These are phyloP conservation scores for Celoporthe dispersa DNA, from an alignment of 2,329 filamentous ascomycete genomes.

Conservation along the genomic window DNA sequence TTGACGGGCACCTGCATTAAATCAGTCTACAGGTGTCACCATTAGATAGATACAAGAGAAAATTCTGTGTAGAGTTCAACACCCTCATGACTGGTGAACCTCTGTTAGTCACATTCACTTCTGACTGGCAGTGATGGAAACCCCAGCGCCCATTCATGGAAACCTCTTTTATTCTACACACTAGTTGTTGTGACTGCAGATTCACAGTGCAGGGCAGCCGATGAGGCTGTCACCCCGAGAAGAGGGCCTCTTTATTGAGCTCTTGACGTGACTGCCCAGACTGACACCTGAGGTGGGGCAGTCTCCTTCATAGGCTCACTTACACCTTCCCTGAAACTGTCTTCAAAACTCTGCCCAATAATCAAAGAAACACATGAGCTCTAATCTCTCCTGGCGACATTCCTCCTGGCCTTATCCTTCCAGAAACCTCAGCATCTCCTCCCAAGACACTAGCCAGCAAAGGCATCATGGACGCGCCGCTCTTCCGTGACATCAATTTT, in stretches of 20 bases:
- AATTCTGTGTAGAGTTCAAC: not conserved
- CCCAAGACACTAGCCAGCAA: not conserved
- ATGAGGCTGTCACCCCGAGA: no score
- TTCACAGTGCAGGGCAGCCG: no score
- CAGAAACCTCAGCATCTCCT: not conserved
- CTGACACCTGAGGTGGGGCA: not conserved
- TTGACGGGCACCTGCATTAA: not conserved
- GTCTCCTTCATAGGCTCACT: not conserved
- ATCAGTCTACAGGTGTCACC: not conserved
- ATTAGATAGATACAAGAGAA: not conserved
- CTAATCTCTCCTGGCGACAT: no score
- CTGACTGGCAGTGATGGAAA: no score
- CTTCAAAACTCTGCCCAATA: not conserved
- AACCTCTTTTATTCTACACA: no score
- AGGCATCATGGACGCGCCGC: not conserved
- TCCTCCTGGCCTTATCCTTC: no score
- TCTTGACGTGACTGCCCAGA: not conserved
- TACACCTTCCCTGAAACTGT: not conserved
- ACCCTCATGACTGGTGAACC: no score
- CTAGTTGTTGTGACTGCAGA: not conserved
- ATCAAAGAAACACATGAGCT: not conserved
- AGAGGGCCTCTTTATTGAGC: not conserved
- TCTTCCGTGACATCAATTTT: not conserved
- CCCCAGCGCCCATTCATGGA: no score
- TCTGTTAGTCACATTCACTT: no score